Evolutionary conservation across 305 asterid genomes (phyloP), one percentile per base, ranked within the genome.

Genomic region (Fraxinus latifolia): DNA sequence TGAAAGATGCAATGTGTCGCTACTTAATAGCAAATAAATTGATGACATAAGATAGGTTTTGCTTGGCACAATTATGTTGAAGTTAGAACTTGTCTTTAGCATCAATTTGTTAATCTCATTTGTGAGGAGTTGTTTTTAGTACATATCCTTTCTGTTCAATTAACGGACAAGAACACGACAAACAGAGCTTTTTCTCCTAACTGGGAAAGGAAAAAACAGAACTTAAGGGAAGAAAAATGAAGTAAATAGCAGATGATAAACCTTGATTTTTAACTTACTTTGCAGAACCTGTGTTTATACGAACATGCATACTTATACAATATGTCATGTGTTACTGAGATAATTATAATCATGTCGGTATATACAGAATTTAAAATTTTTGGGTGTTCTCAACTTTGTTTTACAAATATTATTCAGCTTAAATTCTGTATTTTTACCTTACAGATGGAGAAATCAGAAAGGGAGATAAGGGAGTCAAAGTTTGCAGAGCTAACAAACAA

Each of bases 361-460:
- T 14, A 33, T 42, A 47, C 53, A 23, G 65, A 53, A 27, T 75
- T 36, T 17, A 17, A 7, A 62, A 62, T 15, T 62, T 62, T 79
- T 74, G 79, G 65, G 81, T 32, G 62, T 70, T 76, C 82, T 78
- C 29, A 62, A n/a, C 80, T 36, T 81, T 33, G 31, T 47, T 83
- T 76, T 37, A 29, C 21, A 50, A 72, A 74, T 82, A 47, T 44
- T 55, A 70, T 32, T 29, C 17, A 14, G 72, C 82, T 82, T 76
- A 70, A 44, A 72, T 32, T 47, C 75, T 50, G 81, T 81, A 29
- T 60, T 76, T 81, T 80, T 81, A 42, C 77, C 68, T 71, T 72
- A 86, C 94, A 96, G 99, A 92, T 94, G 97, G 99, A 94, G 84
- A 91, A 89, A 84, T 91, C 87, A 83, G 99, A 96, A 90, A 91